Conservation (phyloP, 225 moss, liverwort and hornwort genomes). For the Neckera pumila region DNA sequence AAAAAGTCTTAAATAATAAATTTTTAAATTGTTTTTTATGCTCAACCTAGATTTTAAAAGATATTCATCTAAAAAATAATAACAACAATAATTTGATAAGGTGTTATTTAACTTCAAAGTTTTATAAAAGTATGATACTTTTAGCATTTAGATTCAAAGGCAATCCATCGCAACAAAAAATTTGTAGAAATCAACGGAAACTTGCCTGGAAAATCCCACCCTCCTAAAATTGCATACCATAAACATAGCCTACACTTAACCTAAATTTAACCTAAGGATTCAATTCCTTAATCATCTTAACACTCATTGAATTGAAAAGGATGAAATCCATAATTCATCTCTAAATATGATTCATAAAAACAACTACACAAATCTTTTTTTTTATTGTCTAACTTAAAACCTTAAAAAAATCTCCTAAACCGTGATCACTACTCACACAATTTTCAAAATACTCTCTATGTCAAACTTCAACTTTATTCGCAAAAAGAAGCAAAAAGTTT, state of each 20-base stretch:
- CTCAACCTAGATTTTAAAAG: neutral
- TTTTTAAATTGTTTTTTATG: neutral
- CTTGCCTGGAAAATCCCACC: fast-evolving
- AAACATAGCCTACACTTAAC: fast-evolving
- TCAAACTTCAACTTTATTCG: neutral
- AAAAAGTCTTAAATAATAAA: neutral
- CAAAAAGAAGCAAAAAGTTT: neutral
- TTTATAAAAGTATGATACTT: no score
- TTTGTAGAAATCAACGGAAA: neutral
- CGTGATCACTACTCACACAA: fast-evolving
- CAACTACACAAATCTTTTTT: neutral
- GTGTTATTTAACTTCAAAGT: no score
- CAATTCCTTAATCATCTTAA: no score
- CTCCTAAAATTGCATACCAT: no score
- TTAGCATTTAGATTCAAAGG: neutral
- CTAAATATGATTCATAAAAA: neutral
- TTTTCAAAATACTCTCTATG: fast-evolving
- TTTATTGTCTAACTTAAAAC: neutral
- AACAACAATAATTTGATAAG: no score
- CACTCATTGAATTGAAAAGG: neutral
- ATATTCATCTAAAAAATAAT: neutral
- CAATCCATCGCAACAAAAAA: neutral
- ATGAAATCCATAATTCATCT: neutral
- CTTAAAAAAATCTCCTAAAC: neutral
- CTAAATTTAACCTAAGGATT: neutral